Evolutionary conservation across 2,329 filamentous ascomycete species (phyloP), one percentile per base, ranked within the genome.

Genomic region (Phoma sp.): DNA sequence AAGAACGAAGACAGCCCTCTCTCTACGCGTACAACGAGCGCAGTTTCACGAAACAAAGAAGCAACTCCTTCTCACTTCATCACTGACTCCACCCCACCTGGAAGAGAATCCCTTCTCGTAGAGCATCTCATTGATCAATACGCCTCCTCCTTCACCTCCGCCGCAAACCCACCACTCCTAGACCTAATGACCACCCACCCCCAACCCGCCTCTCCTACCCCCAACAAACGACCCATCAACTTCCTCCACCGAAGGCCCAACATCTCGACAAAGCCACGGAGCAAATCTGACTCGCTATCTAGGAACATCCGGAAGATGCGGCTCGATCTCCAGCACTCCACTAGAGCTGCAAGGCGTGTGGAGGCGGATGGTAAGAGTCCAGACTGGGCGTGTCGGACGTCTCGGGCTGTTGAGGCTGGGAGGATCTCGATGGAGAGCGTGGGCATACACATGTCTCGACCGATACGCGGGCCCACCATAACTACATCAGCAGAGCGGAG

Each of bases 381-480:
- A 40, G 51, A 55, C 15, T 50, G 40, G 45, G 45, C 45, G 22
- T 55, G 45, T 24, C 35, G 43, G 10, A 45, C 45, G 7, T 55
- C 51, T 9, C 19, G 45, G 8, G 45, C 45, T 6, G 32, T 55
- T 12, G 45, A 49, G 25, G 33, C 45, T 9, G 45, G 51, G 4
- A 29, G 15, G n/a, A 40, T 36, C 12, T 49, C 40, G 2, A 50
- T 54, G 51, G 22, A 50, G 3, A 35, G 22, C 29, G 32, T 36
- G 10, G 17, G 22, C 7, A 39, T 1, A 12, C 36, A 46, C 31
- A 29, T 8, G 21, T 3, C 43, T 22, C n/a, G 40, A 40, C 21
- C 29, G 19, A 21, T 21, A 6, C 7, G 10, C n/a, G 24, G 21
- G n/a, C 29, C 36, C 6, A 17, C 15, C 17, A 25, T 24, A 2